These are phyloP conservation scores for Cerrena zonata DNA, from an alignment of 1,284 basidiomycete species.

Conservation along the genomic window DNA sequence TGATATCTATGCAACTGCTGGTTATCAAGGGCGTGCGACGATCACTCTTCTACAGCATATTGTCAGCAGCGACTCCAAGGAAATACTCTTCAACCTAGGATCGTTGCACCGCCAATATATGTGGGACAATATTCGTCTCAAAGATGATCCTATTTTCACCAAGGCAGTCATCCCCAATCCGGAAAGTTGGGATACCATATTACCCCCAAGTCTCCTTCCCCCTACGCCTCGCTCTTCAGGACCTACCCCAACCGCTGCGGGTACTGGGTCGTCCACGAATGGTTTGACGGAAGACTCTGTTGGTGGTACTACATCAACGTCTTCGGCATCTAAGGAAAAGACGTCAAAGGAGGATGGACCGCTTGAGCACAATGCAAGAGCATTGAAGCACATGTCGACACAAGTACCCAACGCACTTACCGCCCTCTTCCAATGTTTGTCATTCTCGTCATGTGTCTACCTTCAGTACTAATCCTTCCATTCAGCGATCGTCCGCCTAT, in stretches of 20 bases:
- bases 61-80: constrained; percentile 55
- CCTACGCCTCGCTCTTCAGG: constrained; percentile 14
- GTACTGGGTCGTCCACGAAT: constrained; percentile 26
- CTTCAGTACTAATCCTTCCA: not conserved
- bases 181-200: constrained; percentile 4
- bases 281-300: constrained; percentile 30
- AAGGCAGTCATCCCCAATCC: constrained; percentile 42
- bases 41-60: constrained; percentile 74
- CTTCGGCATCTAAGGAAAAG: constrained; percentile 13
- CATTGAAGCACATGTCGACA: constrained; percentile 76
- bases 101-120: constrained; percentile 77
- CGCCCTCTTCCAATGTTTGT: constrained; percentile 84
- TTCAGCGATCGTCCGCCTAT: constrained; percentile 80
- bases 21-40: constrained; percentile 76
- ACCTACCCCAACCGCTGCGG: constrained; percentile 1
- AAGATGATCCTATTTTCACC: constrained; percentile 50
- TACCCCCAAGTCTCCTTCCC: not conserved
- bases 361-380: constrained; percentile 64
- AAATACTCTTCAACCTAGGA: constrained; percentile 74
- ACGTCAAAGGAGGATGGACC: constrained; percentile 39
- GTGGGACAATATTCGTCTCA: constrained; percentile 83
- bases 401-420: constrained; percentile 75
- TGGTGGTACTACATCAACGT: constrained; percentile 8
- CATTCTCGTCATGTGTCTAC: not conserved
- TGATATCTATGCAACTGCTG: constrained; percentile 84